Conservation (phyloP, 176 grass and related monocot species). For the Thalia dealbata region DNA sequence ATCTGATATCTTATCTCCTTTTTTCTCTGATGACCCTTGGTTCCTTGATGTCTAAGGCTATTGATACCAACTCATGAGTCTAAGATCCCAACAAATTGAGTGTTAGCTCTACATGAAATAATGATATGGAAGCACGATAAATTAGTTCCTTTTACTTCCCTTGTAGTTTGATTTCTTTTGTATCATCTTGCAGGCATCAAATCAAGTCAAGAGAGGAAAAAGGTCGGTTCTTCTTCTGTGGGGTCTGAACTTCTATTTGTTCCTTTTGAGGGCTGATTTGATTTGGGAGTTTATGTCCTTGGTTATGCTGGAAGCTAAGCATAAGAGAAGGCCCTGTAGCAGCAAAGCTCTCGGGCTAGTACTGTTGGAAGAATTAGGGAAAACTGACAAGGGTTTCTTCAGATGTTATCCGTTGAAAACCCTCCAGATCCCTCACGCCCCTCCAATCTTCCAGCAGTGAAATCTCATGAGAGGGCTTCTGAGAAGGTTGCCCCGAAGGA, state of each 20-base stretch:
- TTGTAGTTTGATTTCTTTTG: neutral
- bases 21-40: no score
- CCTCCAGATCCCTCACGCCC: conserved; percentile 59
- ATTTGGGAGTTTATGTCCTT: conserved; percentile 1
- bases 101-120: conserved; percentile 70
- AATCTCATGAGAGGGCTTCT: conserved; percentile 32
- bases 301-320: conserved; percentile 69
- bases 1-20: neutral
- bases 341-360: conserved; percentile 62
- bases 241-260: neutral
- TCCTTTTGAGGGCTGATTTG: neutral
- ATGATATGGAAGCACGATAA: conserved; percentile 21
- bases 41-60: neutral
- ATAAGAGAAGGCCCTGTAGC: conserved; percentile 71
- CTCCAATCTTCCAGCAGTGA: conserved; percentile 31
- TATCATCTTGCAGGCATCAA: conserved; percentile 26
- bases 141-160: neutral
- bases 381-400: conserved; percentile 38
- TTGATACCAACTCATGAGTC: neutral
- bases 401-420: conserved; percentile 84
- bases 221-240: conserved; percentile 15
- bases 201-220: conserved; percentile 28
- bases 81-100: neutral
- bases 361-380: conserved; percentile 32
- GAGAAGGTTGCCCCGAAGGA: conserved; percentile 28